These are phyloP conservation scores for Euphrasia arctica DNA, from an alignment of 305 asterid genomes.

Conservation along the genomic window DNA sequence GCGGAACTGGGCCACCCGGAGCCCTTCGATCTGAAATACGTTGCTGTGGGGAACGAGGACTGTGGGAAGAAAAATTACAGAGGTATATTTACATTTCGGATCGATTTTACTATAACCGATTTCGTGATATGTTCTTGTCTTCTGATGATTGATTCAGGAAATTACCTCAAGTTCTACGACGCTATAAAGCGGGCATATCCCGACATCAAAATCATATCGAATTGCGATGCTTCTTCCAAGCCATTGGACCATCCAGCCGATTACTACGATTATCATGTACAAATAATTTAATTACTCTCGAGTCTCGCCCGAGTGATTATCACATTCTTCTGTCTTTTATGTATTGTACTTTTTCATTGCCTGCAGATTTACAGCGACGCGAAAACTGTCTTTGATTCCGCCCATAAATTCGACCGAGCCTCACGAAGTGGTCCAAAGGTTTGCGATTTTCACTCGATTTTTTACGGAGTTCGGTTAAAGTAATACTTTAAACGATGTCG, in stretches of 20 bases:
- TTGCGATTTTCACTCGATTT: conserved; percentile 25
- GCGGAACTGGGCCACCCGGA: conserved; percentile 88
- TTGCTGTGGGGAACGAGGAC: conserved; percentile 94
- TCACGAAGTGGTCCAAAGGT: conserved; percentile 94
- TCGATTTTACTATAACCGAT: neutral
- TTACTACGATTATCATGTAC: conserved; percentile 83
- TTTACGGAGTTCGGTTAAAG: conserved; percentile 5
- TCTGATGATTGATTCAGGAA: conserved; percentile 48
- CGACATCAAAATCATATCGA: conserved; percentile 73
- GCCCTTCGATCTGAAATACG: conserved; percentile 87
- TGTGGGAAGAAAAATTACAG: conserved; percentile 75
- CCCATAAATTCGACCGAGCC: conserved; percentile 52
- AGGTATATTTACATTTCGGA: conserved; percentile 36
- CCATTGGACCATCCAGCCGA: conserved; percentile 92
- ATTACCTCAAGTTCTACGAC: conserved; percentile 74
- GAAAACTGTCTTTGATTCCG: conserved; percentile 45
- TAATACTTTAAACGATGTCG: neutral
- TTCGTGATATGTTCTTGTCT: conserved; percentile 9
- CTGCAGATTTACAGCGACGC: conserved; percentile 67
- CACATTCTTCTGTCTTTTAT: neutral
- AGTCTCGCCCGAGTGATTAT: too few relatives aligned
- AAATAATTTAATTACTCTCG: conserved; percentile 3
- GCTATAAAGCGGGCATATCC: conserved; percentile 74
- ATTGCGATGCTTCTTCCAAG: conserved; percentile 75
- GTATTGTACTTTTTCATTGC: conserved; percentile 23